Conservation (phyloP, 2,329 filamentous ascomycete species). For the Aspergillus alliaceus region DNA sequence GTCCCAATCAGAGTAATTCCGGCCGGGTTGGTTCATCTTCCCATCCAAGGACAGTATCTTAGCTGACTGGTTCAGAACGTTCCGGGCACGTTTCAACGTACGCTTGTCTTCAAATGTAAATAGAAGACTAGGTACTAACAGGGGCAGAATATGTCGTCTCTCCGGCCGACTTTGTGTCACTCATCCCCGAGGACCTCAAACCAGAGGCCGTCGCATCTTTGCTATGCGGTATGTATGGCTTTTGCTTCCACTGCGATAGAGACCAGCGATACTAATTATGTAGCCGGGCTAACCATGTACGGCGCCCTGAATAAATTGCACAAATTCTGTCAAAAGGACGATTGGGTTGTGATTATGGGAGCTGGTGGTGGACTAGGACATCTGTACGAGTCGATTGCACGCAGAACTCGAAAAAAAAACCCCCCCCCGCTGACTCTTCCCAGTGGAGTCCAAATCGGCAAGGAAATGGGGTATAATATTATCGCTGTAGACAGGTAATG, state of each 20-base stretch:
- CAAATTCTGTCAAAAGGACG: slow-evolving; percentile 6
- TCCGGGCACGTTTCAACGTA: slow-evolving; percentile 14
- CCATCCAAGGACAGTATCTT: no score
- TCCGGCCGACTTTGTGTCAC: slow-evolving; percentile 7
- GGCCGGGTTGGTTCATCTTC: slow-evolving; percentile 2
- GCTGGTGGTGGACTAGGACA: slow-evolving; percentile 13
- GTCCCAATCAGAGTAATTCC: slow-evolving; percentile 11
- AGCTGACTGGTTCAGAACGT: slow-evolving; percentile 6
- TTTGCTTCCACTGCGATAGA: fast-evolving
- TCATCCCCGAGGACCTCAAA: slow-evolving; percentile 6
- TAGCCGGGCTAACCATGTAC: slow-evolving; percentile 13
- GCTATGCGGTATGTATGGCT: slow-evolving; percentile 7
- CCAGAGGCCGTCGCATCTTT: slow-evolving; percentile 10
- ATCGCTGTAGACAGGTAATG: slow-evolving; percentile 4
- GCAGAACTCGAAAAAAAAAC: neutral
- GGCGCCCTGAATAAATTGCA: slow-evolving; percentile 13
- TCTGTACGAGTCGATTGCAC: neutral
- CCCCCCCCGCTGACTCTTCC: neutral
- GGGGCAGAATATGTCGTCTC: slow-evolving; percentile 13
- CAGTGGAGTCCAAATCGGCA: slow-evolving; percentile 12
- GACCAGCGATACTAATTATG: neutral
- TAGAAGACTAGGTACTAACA: neutral
- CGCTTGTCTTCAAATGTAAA: neutral
- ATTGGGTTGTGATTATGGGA: slow-evolving; percentile 15
- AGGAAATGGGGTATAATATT: slow-evolving; percentile 11